Base-by-base conservation (phyloP, 2,329 filamentous ascomycete species). In the Ascochyta clinopodiicola region DNA sequence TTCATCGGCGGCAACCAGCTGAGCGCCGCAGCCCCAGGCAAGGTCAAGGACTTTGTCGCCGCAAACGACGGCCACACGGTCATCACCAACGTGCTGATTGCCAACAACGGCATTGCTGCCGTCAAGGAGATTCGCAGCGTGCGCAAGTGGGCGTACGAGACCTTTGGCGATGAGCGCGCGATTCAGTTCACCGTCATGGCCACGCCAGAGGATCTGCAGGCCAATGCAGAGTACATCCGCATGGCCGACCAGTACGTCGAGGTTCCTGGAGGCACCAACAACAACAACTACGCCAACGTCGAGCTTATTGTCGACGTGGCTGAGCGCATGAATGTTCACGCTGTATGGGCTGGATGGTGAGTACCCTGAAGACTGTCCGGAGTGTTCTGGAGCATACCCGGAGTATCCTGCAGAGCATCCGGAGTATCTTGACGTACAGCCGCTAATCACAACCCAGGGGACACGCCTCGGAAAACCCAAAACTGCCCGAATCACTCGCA, bases 171-270 rank as follows among this genome's bases (percentile, higher is more conserved):
- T 80, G 95, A 99, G 83, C 87, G 90, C 73, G 95, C 94, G 70
- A 97, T 99, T 75, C 93, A 98, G 76, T 99, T 99, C 82, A 99
- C 95, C 61, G 95, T 99, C 76, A 99, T 99, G 95, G 95, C 95
- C 68, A 99, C 95, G 35, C 95, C 95, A 44, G 95, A 99, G 81
- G 95, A 99, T 88, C 80, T 99, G 75, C 87, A 89, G 76, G 95
- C 95, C 76, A 99, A 99, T 78, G 95, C 95, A 67, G 95, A 99
- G 80, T 99, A 99, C 81, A 99, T 99, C 77, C 88, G 95, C 76
- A 98, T 99, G 95, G 95, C 95, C 31, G 95, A 99, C 80, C 92
- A 97, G 84, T 99, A 99, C 78, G 95, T 99, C 69, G 95, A 99
- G 81, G 94, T 99, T 59, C 95, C 95, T 31, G 95, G 95, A 73